A percentile compares a stretch with the other conserved stretches of the same genome.
phyloP scores from a whole-genome alignment of 345 rosid genomes.

The Eucalyptus pauciflora region DNA sequence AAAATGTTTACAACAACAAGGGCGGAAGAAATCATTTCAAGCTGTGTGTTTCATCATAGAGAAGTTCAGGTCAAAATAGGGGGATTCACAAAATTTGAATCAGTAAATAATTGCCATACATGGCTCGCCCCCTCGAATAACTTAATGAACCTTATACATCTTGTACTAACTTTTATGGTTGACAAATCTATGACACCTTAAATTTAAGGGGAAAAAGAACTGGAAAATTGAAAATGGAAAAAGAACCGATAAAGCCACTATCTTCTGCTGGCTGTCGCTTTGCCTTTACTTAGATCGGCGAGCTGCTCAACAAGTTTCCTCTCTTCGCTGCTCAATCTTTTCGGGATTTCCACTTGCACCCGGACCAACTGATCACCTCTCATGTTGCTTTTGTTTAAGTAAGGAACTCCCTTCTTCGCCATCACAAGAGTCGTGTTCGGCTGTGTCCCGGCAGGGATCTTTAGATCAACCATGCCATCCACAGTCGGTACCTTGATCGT shows the following conservation, averaged over 20 bases:
- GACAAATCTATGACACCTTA: background rate
- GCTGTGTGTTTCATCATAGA: background rate
- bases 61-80: background rate
- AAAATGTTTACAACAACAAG: background rate
- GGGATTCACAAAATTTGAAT: background rate
- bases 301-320: constrained; percentile 81
- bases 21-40: background rate
- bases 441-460: constrained; percentile 90
- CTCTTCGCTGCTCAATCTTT: constrained; percentile 81
- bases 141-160: background rate
- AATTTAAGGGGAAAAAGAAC: constrained; percentile 1
- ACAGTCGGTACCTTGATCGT: constrained; percentile 80
- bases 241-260: background rate
- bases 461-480: constrained; percentile 92
- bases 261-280: constrained; percentile 64
- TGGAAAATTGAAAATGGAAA: background rate
- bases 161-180: background rate
- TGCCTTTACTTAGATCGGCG: constrained; percentile 80
- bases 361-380: constrained; percentile 97
- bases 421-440: constrained; percentile 88
- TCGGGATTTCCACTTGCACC: constrained; percentile 95
- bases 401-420: constrained; percentile 94
- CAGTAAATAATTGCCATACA: background rate
- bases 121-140: background rate
- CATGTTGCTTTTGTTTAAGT: constrained; percentile 75